Base-by-base conservation (phyloP, 371 early-diverging fungal genomes). In the Syncephalastrum sp. region DNA sequence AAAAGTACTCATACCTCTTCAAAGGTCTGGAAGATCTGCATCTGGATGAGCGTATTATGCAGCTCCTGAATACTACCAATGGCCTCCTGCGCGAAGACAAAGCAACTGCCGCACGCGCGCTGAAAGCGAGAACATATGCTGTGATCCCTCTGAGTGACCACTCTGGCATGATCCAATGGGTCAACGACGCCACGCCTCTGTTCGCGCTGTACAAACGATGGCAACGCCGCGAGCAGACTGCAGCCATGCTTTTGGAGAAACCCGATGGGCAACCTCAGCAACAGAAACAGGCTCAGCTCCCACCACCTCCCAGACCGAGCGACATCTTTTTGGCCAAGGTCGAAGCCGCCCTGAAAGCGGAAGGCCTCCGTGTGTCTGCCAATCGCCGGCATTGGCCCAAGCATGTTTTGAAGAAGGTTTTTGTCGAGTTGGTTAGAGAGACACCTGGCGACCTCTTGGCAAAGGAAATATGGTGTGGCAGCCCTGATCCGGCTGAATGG, bases 101-200 rank as follows among this genome's bases (percentile, higher is more conserved):
- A 54, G 67, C 70, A 4, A 68, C 82, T 2, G 60, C 75, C n/a
- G 41, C 60, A 3, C 70, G 82, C 17, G 65, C 76, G 4, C 64
- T 95, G 57, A 69, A 73, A 21, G 86, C 95, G 0, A 72, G 95
- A 12, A 86, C 88, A 3, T 99, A 98, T 77, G 79, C 88, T 23
- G 99, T 99, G 1, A 88, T 99, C 17, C 99, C 99, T 0, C 79
- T 99, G 19, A 92, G 91, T 38, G 84, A 89, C 57, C 86, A 88
- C 43, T 88, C 88, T n/a, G 99, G 99, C 6, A 90, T 99, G 85
- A 90, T 99, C 53, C 94, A 99, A 68, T 99, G 94, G 97, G 92
- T 99, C 4, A 87, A 94, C 27, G 85, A 90, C 62, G 88, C 97
- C 1, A 80, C 81, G 0, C 90, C 92, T 24, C 57, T 91, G 51